A percentile compares a stretch with the other conserved stretches of the same genome.
phyloP scores from a whole-genome alignment of 2,329 filamentous ascomycete genomes.

The Microdochium trichocladiopsis region DNA sequence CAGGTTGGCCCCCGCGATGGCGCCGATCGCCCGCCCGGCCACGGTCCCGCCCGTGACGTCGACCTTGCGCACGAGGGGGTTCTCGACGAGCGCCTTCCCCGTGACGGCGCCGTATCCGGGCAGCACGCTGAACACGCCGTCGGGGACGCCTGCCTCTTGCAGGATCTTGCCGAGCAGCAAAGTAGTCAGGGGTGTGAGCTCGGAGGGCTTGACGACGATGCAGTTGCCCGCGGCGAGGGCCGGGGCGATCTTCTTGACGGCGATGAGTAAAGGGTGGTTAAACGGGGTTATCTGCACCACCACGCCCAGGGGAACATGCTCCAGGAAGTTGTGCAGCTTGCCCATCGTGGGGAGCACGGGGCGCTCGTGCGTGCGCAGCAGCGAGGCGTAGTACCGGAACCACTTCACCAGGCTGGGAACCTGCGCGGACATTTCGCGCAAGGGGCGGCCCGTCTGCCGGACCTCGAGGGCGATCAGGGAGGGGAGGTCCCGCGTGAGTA shows the following conservation, averaged over 20 bases:
- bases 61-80: conserved; percentile 52
- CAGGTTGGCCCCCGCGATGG: conserved; percentile 58
- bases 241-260: conserved; percentile 53
- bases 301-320: conserved; percentile 49
- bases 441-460: conserved; percentile 58
- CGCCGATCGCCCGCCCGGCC: conserved; percentile 62
- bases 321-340: conserved; percentile 49
- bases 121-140: conserved; percentile 60
- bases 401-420: conserved; percentile 59
- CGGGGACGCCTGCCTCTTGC: conserved; percentile 61
- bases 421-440: conserved; percentile 66
- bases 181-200: conserved; percentile 55
- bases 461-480: conserved; percentile 57
- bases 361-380: conserved; percentile 61
- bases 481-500: conserved; percentile 45
- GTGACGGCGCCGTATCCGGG: conserved; percentile 46
- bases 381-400: conserved; percentile 64
- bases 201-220: conserved; percentile 55
- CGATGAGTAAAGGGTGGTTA: conserved; percentile 52
- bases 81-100: conserved; percentile 45
- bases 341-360: conserved; percentile 58
- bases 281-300: conserved; percentile 51
- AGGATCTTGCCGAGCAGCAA: conserved; percentile 53
- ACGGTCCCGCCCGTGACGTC: conserved; percentile 70
- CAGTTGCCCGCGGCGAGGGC: conserved; percentile 53